Percentiles rank a stretch among this genome's conserved stretches.
Evolutionary conservation across 2,329 filamentous ascomycete species (phyloP).

Genomic region (Epichloe gansuensis): DNA sequence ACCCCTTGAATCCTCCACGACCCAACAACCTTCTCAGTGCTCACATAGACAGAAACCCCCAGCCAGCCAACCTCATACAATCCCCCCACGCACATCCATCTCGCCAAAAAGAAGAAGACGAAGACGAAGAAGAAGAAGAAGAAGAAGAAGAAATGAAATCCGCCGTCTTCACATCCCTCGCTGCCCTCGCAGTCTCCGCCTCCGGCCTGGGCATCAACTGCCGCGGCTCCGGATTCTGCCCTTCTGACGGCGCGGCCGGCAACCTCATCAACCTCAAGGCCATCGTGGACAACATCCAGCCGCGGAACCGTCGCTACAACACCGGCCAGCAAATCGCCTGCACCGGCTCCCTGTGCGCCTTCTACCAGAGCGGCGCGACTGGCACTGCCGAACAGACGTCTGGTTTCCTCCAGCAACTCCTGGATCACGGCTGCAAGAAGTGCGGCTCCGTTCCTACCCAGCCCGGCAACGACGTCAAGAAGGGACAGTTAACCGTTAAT

Average conservation of each 20-base stretch:
- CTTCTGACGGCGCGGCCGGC: slow-evolving; percentile 6
- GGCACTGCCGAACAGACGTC: slow-evolving; percentile 8
- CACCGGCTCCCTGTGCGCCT: slow-evolving; percentile 8
- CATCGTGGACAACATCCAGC: slow-evolving; percentile 6
- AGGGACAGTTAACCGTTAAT: slow-evolving; percentile 11
- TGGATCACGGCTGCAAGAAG: slow-evolving; percentile 9
- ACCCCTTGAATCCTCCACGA: neutral
- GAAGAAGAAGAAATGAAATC: neutral
- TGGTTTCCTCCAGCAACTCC: slow-evolving; percentile 5
- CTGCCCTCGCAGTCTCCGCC: slow-evolving; percentile 3
- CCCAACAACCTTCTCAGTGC: neutral
- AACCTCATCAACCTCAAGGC: slow-evolving; percentile 7
- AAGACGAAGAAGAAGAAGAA: too few relatives aligned
- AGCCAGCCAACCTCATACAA: too few relatives aligned
- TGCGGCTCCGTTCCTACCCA: slow-evolving; percentile 10
- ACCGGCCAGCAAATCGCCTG: slow-evolving; percentile 10
- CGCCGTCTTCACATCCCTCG: neutral
- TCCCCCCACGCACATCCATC: too few relatives aligned
- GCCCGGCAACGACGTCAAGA: slow-evolving; percentile 10
- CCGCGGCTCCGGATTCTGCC: slow-evolving; percentile 9
- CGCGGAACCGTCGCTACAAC: slow-evolving; percentile 5
- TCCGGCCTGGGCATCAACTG: slow-evolving; percentile 10
- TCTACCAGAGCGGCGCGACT: slow-evolving; percentile 9
- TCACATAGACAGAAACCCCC: too few relatives aligned
- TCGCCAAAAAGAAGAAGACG: too few relatives aligned